Conservation (phyloP, 768 basidiomycete genomes). For the Calocera viscosa region DNA sequence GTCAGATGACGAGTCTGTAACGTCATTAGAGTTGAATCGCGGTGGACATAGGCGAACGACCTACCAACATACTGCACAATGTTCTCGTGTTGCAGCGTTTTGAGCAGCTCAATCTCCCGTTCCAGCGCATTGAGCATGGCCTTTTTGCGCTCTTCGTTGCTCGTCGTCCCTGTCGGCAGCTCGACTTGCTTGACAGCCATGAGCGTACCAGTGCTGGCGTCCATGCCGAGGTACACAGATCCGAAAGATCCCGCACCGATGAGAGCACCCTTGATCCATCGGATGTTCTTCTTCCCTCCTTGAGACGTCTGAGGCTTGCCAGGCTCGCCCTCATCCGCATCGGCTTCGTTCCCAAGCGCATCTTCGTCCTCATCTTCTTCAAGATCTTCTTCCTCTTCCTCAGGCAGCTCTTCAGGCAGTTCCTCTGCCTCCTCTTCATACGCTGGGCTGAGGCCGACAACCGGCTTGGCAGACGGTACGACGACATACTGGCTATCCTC, state of each 20-base stretch:
- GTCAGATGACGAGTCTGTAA: slow-evolving; percentile 81
- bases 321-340: slow-evolving; percentile 36
- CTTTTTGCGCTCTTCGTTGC: slow-evolving; percentile 86
- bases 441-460: not conserved
- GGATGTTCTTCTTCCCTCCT: slow-evolving; percentile 48
- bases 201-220: slow-evolving; percentile 72
- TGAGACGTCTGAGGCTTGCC: slow-evolving; percentile 28
- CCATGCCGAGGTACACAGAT: slow-evolving; percentile 92
- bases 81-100: slow-evolving; percentile 85
- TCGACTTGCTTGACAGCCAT: slow-evolving; percentile 99
- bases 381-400: slow-evolving; percentile 39
- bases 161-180: slow-evolving; percentile 66
- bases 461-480: not conserved
- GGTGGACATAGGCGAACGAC: slow-evolving; percentile 26
- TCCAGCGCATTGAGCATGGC: slow-evolving; percentile 86
- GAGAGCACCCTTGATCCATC: slow-evolving; percentile 94
- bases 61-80: slow-evolving; percentile 96
- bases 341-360: slow-evolving; percentile 34
- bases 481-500: slow-evolving; percentile 31
- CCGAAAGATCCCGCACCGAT: slow-evolving; percentile 93
- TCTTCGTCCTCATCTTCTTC: slow-evolving; percentile 35
- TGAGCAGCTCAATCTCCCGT: slow-evolving; percentile 85
- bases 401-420: slow-evolving; percentile 34
- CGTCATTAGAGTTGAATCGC: not conserved
- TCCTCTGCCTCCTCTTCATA: slow-evolving; percentile 24